phyloP scores from a whole-genome alignment of 2,329 filamentous ascomycete genomes.

The Beauveria rudraprayagi region DNA sequence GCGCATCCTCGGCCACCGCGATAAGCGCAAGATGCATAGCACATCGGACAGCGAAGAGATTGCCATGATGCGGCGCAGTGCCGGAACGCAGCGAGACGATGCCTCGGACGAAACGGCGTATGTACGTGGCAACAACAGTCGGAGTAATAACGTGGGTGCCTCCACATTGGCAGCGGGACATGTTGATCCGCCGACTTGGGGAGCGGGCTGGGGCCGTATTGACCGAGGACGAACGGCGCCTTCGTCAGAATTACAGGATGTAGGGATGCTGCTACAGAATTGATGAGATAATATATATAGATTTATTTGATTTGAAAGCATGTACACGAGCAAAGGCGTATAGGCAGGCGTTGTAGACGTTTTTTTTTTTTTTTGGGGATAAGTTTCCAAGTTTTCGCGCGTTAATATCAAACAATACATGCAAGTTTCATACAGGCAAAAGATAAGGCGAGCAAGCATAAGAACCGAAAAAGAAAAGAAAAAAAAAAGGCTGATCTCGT shows the following conservation, averaged over 20 bases:
- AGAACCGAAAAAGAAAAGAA: neutral
- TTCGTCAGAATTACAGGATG: conserved; percentile 24
- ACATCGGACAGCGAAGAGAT: conserved; percentile 4
- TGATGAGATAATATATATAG: conserved; percentile 5
- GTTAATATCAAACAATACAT: too few relatives aligned
- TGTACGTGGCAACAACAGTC: neutral
- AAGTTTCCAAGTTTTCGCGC: neutral
- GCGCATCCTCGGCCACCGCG: neutral
- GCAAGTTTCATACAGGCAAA: neutral
- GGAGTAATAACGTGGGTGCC: conserved; percentile 1
- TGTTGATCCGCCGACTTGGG: conserved; percentile 20
- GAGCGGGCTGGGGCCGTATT: conserved; percentile 26
- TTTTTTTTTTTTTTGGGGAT: neutral
- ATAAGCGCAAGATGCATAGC: neutral
- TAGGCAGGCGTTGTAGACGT: neutral
- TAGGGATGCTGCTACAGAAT: conserved; percentile 22
- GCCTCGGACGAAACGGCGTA: conserved; percentile 3
- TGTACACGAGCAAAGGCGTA: neutral
- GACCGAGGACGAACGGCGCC: conserved; percentile 19
- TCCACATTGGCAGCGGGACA: neutral
- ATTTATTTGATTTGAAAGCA: neutral
- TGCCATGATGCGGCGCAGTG: conserved; percentile 7
- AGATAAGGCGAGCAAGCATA: neutral
- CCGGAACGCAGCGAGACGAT: neutral
- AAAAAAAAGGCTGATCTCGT: neutral